phyloP scores from a whole-genome alignment of 495 filamentous ascomycete species.

The Daldinia decipiens region DNA sequence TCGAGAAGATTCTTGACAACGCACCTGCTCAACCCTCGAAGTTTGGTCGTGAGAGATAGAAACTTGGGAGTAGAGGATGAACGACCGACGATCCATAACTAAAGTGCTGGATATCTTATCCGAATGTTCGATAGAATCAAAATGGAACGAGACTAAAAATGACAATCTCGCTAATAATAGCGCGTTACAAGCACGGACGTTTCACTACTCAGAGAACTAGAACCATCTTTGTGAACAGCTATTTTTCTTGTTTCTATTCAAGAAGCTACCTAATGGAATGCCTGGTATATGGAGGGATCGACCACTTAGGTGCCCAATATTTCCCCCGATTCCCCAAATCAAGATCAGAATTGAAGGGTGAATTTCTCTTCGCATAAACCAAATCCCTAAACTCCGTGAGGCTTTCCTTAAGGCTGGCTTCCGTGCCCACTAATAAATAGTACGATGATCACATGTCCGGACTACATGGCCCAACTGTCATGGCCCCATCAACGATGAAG shows the following conservation, averaged over 20 bases:
- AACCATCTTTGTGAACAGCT: neutral
- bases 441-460: constrained; percentile 5
- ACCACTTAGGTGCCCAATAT: neutral
- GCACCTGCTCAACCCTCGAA: constrained; percentile 20
- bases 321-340: neutral
- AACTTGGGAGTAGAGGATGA: neutral
- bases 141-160: constrained; percentile 1
- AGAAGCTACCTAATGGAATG: neutral
- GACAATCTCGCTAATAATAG: neutral
- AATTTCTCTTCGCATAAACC: neutral
- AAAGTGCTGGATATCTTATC: no score
- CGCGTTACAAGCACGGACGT: neutral
- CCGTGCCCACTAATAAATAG: neutral
- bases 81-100: no score
- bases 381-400: neutral
- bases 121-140: neutral
- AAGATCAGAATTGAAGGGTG: neutral
- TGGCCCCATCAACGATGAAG: constrained; percentile 11
- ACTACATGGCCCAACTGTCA: constrained; percentile 9
- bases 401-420: constrained; percentile 5
- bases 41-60: constrained; percentile 35
- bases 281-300: neutral
- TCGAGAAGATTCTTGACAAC: constrained; percentile 63
- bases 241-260: neutral
- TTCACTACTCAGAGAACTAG: neutral